phyloP scores from a whole-genome alignment of 1,284 basidiomycete species.

The Trichosporon sp. region DNA sequence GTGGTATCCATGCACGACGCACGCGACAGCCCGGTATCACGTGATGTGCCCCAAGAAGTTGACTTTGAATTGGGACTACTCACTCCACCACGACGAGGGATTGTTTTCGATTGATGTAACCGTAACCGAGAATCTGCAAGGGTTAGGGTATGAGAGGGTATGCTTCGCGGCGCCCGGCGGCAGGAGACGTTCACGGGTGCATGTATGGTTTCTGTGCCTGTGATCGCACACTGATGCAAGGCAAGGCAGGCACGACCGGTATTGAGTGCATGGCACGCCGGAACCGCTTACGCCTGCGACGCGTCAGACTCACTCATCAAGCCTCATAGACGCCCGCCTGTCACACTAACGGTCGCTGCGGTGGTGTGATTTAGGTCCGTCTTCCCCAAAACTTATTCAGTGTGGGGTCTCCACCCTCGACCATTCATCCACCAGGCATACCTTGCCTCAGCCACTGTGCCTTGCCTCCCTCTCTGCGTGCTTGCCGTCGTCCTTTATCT shows the following conservation, averaged over 20 bases:
- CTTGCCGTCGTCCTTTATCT: neutral
- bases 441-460: neutral
- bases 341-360: neutral
- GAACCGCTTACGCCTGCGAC: neutral
- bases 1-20: neutral
- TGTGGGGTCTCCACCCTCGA: neutral
- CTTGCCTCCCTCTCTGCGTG: neutral
- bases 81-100: neutral
- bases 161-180: neutral
- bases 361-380: neutral
- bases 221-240: no score
- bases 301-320: neutral
- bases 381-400: neutral
- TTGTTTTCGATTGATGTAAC: neutral
- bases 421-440: neutral
- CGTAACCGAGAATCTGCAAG: neutral
- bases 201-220: neutral
- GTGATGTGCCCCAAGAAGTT: neutral
- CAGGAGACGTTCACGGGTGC: neutral
- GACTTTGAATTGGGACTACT: neutral
- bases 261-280: no score
- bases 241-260: neutral
- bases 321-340: neutral
- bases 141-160: neutral
- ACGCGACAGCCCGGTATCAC: neutral